Conservation (phyloP, 2,329 filamentous ascomycete species). For the Claviceps arundinis region DNA sequence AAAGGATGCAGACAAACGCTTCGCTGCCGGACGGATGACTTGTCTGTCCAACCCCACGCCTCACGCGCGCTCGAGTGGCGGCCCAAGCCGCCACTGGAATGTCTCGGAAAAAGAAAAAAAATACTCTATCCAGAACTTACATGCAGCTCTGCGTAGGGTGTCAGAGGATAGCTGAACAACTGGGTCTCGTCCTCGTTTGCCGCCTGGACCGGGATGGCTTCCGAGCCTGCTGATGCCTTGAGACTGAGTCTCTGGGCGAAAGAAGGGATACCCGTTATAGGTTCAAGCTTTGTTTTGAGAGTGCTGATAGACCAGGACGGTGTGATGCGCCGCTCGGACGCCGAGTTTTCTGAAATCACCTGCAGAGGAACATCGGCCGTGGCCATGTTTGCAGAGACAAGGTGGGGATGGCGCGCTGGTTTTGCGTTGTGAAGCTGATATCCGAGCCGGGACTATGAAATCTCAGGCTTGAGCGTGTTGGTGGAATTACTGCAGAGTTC, state of each 20-base stretch:
- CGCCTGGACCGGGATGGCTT: conserved; percentile 52
- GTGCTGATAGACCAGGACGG: conserved; percentile 81
- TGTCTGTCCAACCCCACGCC: not conserved
- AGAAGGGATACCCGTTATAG: conserved; percentile 83
- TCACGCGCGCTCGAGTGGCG: not conserved
- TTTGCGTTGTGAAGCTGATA: not conserved
- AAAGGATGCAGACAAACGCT: too few species aligned
- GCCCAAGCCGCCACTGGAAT: conserved; percentile 3
- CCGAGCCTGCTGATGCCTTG: conserved; percentile 41
- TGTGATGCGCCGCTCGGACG: conserved; percentile 80
- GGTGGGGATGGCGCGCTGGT: not conserved
- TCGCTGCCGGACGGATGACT: not conserved
- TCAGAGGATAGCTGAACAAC: conserved; percentile 52
- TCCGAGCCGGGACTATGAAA: not conserved
- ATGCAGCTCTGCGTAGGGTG: conserved; percentile 64
- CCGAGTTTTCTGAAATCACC: conserved; percentile 61
- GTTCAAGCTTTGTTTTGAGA: conserved; percentile 78
- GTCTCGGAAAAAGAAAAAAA: conserved; percentile 7
- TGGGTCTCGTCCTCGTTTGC: conserved; percentile 58
- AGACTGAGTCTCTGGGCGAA: conserved; percentile 63
- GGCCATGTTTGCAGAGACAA: conserved; percentile 30
- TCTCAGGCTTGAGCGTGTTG: not conserved
- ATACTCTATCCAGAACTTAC: conserved; percentile 40
- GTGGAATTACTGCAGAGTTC: not conserved
- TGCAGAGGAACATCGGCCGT: conserved; percentile 65